Evolutionary conservation across 2,329 filamentous ascomycete genomes (phyloP), one percentile per base, ranked within the genome.

Genomic region (Cytospora leucostoma): DNA sequence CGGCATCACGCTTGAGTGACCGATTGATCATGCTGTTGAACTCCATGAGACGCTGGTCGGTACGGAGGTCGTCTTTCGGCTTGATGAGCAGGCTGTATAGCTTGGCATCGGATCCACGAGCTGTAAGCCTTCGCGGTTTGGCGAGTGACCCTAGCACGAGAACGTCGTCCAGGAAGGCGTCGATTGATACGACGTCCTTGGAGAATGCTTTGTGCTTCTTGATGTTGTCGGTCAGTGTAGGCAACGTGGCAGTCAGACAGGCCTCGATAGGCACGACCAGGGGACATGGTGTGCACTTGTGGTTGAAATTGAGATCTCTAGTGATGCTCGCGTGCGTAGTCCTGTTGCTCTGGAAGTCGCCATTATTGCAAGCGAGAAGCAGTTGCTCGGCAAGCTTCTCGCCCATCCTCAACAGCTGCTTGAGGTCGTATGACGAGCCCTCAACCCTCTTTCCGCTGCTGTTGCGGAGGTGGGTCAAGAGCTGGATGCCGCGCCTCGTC

Each of bases 21-120:
- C 95, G 86, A 74, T 99, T 99, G 79, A 99, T 98, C 86, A 98
- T 95, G 53, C 90, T 88, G 74, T 98, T 99, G 81, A 99, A 99
- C 73, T 99, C 96, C 93, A 99, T 99, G 21, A 99, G 87, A 58
- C 95, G 92, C 75, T 98, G 94, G 71, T 99, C 96, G 68, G 96
- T 99, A 57, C 95, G 90, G 32, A 99, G 84, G 74, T 99, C 96
- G 74, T 99, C 95, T 75, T 98, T 98, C 10, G 95, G 96, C 73
- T 99, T 99, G 80, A 96, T 96, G 62, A 99, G 83, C 8, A 99
- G 85, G 67, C 92, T 91, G 74, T 99, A 99, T 19, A 84, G 83
- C 64, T 89, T 90, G 8, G 96, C 95, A 75, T 99, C 93, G 0
- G 91, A 94, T 0, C 94, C 95, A 61, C 91, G 86, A 7, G 95